These are phyloP conservation scores for Albizia julibrissin DNA, from an alignment of 306 rosid species.

Conservation along the genomic window DNA sequence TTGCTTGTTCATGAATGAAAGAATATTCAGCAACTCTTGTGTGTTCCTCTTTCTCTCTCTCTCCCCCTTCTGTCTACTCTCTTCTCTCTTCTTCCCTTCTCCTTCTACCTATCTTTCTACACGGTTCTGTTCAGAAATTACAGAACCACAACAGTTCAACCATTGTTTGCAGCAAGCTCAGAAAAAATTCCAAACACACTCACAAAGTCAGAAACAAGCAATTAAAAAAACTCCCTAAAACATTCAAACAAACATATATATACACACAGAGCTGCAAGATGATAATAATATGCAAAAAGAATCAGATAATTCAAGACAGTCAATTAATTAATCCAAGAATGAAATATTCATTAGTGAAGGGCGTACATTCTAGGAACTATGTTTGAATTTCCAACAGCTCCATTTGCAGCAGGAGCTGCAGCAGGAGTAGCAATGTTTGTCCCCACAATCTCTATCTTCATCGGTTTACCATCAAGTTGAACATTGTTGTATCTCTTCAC, in stretches of 20 bases:
- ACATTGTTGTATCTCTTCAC: conserved; percentile 94
- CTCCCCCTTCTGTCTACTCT: too few species aligned
- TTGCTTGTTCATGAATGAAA: too few species aligned
- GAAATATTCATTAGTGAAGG: conserved; percentile 8
- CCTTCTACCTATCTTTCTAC: too few species aligned
- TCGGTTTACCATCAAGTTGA: conserved; percentile 90
- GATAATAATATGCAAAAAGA: neutral
- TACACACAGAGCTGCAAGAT: neutral
- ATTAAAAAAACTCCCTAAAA: neutral
- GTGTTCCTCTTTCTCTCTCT: too few species aligned
- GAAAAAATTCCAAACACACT: neutral
- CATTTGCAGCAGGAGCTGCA: conserved; percentile 48
- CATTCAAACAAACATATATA: neutral
- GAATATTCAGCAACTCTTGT: too few species aligned
- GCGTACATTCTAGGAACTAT: conserved; percentile 68
- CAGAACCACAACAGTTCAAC: too few species aligned
- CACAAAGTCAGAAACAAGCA: neutral
- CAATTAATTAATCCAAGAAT: neutral
- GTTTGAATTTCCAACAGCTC: conserved; percentile 53
- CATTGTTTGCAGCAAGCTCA: conserved; percentile 2
- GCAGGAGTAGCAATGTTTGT: conserved; percentile 70
- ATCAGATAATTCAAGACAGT: neutral
- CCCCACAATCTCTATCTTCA: conserved; percentile 94
- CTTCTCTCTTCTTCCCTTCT: too few species aligned
- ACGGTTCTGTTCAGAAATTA: too few species aligned